Evolutionary conservation across 2,329 filamentous ascomycete genomes (phyloP), one percentile per base, ranked within the genome.

Genomic region (Sarocladium strictum): DNA sequence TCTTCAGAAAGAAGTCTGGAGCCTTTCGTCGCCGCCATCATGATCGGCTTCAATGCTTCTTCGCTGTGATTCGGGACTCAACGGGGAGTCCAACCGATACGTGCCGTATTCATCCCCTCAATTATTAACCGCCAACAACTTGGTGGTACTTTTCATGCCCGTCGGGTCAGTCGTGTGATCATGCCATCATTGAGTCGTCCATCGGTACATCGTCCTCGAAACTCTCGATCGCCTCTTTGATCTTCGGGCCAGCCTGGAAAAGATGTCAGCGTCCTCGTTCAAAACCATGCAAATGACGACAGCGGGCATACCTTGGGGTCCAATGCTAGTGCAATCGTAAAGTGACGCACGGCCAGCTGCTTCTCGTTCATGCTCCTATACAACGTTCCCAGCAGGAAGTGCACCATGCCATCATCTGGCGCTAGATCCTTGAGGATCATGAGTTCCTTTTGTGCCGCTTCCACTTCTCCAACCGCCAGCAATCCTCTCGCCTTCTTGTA

Each of bases 151-250:
- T 6, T 47, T 27, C 17, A 12, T 15, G 14, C 11, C n/a, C 29
- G 6, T 11, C 12, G 14, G 27, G n/a, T 33, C 61, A 62, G 60
- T 56, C 62, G 57, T 68, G 64, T 61, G 58, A 59, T 79, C 70
- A 81, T 71, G 72, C 72, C 71, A 82, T 81, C 76, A 84, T 83
- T 57, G 80, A 83, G 66, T 85, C 81, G 58, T 85, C 80, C 69
- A 89, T 84, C 55, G 85, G 81, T 56, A 89, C 84, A 57, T 89
- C 86, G 55, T 91, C 86, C 64, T 96, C 90, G 56, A 97, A 80
- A 62, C 86, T 87, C 74, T 97, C 93, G 74, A 99, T 97, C 17
- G 90, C 91, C 68, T 96, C 91, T 72, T 97, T 99, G 71, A 99
- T 97, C 69, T 91, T 87, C 59, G 89, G 87, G 60, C 90, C 91